A percentile compares a stretch with the other conserved stretches of the same genome.
phyloP scores from a whole-genome alignment of 73 alveolate species.

The Paramecium octaurelia region DNA sequence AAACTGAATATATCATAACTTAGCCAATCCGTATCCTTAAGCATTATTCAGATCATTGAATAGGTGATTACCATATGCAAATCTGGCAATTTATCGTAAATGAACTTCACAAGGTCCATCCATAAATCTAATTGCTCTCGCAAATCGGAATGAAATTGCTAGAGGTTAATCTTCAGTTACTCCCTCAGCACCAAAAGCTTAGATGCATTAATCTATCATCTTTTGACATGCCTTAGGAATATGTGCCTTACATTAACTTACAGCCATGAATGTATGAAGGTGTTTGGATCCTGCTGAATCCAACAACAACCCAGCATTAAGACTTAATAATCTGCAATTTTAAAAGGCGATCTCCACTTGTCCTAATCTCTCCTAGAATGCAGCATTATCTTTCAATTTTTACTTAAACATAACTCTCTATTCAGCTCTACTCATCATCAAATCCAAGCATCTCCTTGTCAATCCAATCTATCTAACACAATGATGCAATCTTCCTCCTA shows the following conservation, averaged over 20 bases:
- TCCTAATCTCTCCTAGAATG: conserved; percentile 15
- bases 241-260: conserved; percentile 18
- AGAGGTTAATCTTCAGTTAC: conserved; percentile 47
- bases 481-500: conserved; percentile 74
- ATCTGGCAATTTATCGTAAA: conserved; percentile 63
- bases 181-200: conserved; percentile 63
- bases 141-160: conserved; percentile 60
- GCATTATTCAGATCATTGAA: neutral
- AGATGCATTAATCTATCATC: conserved; percentile 41
- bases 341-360: neutral
- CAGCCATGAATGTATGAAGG: neutral
- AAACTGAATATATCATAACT: neutral
- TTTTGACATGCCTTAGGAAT: conserved; percentile 40
- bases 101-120: conserved; percentile 75
- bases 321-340: conserved; percentile 21
- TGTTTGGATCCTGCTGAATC: conserved; percentile 50
- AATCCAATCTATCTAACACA: conserved; percentile 70
- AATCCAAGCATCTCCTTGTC: conserved; percentile 60
- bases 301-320: conserved; percentile 45
- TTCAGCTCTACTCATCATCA: conserved; percentile 47
- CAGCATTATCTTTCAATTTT: conserved; percentile 10
- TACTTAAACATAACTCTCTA: conserved; percentile 21
- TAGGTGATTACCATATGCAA: conserved; percentile 23
- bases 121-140: conserved; percentile 65
- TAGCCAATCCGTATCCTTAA: neutral